Evolutionary conservation across 768 basidiomycete species (phyloP).

Genomic region (Coprinopsis strossmayeri): DNA sequence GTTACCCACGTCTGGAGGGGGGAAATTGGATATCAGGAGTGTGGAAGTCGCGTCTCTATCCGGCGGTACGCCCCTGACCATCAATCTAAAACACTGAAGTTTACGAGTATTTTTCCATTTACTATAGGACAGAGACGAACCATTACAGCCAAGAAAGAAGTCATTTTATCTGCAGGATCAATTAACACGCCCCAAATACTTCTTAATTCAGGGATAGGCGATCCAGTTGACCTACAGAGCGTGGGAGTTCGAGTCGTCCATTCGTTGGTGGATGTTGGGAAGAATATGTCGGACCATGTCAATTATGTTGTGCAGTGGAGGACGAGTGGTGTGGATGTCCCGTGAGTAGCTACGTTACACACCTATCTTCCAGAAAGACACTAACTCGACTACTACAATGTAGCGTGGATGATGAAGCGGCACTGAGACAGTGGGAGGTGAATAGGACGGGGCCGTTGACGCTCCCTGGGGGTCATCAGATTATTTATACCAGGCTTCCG

Average conservation of each 20-base stretch:
- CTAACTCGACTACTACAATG: not conserved
- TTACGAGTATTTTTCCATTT: not conserved
- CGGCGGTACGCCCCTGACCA: not conserved
- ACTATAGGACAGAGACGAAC: conserved; percentile 9
- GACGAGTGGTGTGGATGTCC: not conserved
- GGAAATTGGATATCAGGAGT: not conserved
- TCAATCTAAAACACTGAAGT: not conserved
- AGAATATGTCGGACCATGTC: not conserved
- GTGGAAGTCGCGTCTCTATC: not conserved
- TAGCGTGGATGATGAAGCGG: not conserved
- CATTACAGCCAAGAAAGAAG: not conserved
- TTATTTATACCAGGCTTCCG: not conserved
- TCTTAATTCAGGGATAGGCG: not conserved
- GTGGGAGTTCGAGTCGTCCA: not conserved
- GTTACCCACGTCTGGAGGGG: not conserved
- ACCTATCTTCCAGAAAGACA: not conserved
- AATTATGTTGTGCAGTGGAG: not conserved
- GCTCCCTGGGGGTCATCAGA: not conserved
- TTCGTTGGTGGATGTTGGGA: not conserved
- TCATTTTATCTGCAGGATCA: not conserved
- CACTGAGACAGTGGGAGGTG: not conserved
- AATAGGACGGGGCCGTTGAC: not conserved
- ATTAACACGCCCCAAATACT: not conserved
- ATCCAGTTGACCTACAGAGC: not conserved
- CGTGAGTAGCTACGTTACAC: not conserved